Conservation (phyloP, 2,329 filamentous ascomycete genomes). For the Hypoxylon sp. region DNA sequence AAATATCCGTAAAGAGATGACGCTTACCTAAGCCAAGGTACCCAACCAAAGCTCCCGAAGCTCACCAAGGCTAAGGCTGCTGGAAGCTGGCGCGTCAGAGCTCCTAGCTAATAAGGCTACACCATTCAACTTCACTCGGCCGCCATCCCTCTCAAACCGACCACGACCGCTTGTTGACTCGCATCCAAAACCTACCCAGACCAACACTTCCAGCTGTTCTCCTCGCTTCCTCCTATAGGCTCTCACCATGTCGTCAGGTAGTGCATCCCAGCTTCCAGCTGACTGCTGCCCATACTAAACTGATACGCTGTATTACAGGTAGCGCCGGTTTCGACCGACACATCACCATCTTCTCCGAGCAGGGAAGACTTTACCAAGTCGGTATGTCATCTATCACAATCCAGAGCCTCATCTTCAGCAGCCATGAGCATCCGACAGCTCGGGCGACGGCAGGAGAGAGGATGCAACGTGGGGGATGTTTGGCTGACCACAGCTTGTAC, state of each 20-base stretch:
- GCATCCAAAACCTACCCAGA: conserved; percentile 2
- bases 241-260: conserved; percentile 64
- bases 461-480: conserved; percentile 25
- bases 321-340: conserved; percentile 96
- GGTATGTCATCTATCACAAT: conserved; percentile 68
- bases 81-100: conserved; percentile 36
- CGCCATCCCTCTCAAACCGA: conserved; percentile 1
- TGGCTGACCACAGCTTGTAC: conserved; percentile 41
- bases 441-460: conserved; percentile 10
- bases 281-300: conserved; percentile 39
- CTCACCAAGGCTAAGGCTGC: conserved; percentile 21
- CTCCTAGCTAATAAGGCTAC: conserved; percentile 26
- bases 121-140: conserved; percentile 20
- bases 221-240: conserved; percentile 18
- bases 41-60: conserved; percentile 5
- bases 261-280: conserved; percentile 36
- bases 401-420: conserved; percentile 23
- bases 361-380: conserved; percentile 98
- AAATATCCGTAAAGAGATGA: conserved; percentile 23
- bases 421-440: conserved; percentile 1
- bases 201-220: conserved; percentile 10
- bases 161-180: neutral
- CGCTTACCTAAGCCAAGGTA: conserved; percentile 6
- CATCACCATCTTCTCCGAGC: conserved; percentile 99
- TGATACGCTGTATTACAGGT: conserved; percentile 56